Evolutionary conservation across 177 flowering plant species (phyloP).

Genomic region (Vitis hybrid): DNA sequence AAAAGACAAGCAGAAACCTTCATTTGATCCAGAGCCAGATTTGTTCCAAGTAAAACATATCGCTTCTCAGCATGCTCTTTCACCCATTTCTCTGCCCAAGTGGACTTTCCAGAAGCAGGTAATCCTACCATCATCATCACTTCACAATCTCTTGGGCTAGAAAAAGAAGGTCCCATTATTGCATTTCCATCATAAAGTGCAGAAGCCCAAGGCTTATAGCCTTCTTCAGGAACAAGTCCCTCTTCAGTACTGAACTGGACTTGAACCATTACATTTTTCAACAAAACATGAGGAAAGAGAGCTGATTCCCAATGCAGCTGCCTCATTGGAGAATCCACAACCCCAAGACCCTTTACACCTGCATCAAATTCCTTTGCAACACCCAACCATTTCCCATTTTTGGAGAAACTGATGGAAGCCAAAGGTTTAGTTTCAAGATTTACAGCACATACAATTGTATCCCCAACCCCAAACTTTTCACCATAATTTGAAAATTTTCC

Average conservation of each 20-base stretch:
- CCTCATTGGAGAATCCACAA: constrained; percentile 29
- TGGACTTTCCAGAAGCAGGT: constrained; percentile 68
- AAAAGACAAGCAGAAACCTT: constrained; percentile 36
- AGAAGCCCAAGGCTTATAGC: constrained; percentile 58
- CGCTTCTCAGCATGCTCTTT: constrained; percentile 63
- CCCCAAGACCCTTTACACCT: constrained; percentile 40
- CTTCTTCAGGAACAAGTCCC: constrained; percentile 57
- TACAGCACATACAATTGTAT: constrained; percentile 54
- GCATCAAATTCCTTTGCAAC: constrained; percentile 47
- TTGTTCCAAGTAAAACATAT: constrained; percentile 66
- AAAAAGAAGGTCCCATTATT: constrained; percentile 41
- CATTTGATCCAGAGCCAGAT: constrained; percentile 62
- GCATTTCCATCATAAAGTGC: constrained; percentile 53
- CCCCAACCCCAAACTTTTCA: constrained; percentile 53
- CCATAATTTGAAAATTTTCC: constrained; percentile 52
- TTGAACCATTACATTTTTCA: constrained; percentile 63
- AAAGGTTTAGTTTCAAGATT: constrained; percentile 49
- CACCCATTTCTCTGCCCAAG: constrained; percentile 73
- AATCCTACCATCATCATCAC: constrained; percentile 72
- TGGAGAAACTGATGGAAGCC: constrained; percentile 51
- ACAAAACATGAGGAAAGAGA: constrained; percentile 55
- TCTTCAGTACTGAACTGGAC: constrained; percentile 58
- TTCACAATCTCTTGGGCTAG: constrained; percentile 41
- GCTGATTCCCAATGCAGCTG: constrained; percentile 48
- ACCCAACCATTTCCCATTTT: constrained; percentile 67